Evolutionary conservation across 805 yeast species (phyloP), one percentile per base, ranked within the genome.

Genomic region (Candida arabinofermentans): DNA sequence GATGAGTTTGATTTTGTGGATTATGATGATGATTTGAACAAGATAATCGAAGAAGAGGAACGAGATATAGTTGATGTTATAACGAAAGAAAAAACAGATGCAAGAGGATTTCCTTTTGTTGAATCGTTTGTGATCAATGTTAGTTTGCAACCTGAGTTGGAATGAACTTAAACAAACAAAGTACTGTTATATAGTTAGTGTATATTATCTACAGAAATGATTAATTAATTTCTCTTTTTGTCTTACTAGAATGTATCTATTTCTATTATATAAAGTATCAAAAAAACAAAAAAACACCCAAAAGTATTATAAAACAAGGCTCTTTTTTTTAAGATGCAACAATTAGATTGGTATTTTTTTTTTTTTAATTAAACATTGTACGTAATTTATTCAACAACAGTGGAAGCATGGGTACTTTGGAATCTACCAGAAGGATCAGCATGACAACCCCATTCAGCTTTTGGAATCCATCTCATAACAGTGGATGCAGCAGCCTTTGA

Each of bases 381-480:
- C 13, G 10, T 13, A 17, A 8, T 24, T 19, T 17, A 23, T 24
- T 37, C 16, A 18, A 51, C 34, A 47, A 82, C 77, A 50, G 83
- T 78, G 57, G 83, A 65, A 42, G 86, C 90, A 67, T 93, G 99
- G 56, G 85, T 80, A 72, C 86, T 79, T 54, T 96, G 97, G 63
- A 74, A 91, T 73, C 99, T 86, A 53, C 99, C 99, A 42, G 96
- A 86, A 41, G 99, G 99, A 69, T 93, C 99, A 58, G 83, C 96
- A 61, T 90, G 89, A 72, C 99, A 93, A 54, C 99, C 99, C 99
- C 99, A 93, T 68, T 93, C 99, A 49, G 98, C 98, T 77, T 93
- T 93, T 65, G 99, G 99, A 69, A 93, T 71, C 99, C 99, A 93
- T 77, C 99, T 85, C 97, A 87, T 89, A 46, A 93, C 99, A 16